Evolutionary conservation across 805 yeast species (phyloP).

Genomic region (Suhomyces emberorum): DNA sequence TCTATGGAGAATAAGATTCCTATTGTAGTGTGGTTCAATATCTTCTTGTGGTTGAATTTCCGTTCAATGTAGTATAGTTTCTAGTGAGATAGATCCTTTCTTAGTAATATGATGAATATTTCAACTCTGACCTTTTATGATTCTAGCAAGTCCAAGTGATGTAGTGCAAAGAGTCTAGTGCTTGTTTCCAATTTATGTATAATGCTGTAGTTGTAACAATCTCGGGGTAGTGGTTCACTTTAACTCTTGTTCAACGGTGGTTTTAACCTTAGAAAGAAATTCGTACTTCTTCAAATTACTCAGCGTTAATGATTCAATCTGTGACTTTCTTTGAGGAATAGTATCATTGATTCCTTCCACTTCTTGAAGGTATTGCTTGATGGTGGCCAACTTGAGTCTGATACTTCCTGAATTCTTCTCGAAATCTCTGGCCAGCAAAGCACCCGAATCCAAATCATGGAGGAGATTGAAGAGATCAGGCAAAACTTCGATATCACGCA

Average conservation of each 20-base stretch:
- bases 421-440: slow-evolving; percentile 38
- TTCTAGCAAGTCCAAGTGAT: neutral
- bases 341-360: slow-evolving; percentile 46
- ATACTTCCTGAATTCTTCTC: slow-evolving; percentile 46
- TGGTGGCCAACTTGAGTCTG: slow-evolving; percentile 36
- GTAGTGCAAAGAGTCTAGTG: neutral
- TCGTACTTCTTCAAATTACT: slow-evolving; percentile 26
- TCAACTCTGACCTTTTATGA: too few species aligned
- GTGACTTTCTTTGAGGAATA: slow-evolving; percentile 30
- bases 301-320: slow-evolving; percentile 29
- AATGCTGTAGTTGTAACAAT: too few species aligned
- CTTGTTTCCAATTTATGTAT: too few species aligned
- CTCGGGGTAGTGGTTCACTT: neutral
- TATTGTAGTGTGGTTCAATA: too few species aligned
- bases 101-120: too few species aligned
- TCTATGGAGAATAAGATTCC: too few species aligned
- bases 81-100: too few species aligned
- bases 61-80: too few species aligned
- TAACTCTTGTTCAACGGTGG: slow-evolving; percentile 9
- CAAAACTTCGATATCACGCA: slow-evolving; percentile 30
- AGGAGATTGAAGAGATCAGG: slow-evolving; percentile 37
- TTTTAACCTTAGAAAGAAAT: slow-evolving; percentile 18
- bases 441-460: slow-evolving; percentile 34
- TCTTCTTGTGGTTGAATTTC: too few species aligned
- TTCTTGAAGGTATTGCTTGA: slow-evolving; percentile 33